A percentile compares a stretch with the other conserved stretches of the same genome.
These are phyloP conservation scores for Theileria sp. DNA, from an alignment of 169 alveolate genomes.

Conservation along the genomic window DNA sequence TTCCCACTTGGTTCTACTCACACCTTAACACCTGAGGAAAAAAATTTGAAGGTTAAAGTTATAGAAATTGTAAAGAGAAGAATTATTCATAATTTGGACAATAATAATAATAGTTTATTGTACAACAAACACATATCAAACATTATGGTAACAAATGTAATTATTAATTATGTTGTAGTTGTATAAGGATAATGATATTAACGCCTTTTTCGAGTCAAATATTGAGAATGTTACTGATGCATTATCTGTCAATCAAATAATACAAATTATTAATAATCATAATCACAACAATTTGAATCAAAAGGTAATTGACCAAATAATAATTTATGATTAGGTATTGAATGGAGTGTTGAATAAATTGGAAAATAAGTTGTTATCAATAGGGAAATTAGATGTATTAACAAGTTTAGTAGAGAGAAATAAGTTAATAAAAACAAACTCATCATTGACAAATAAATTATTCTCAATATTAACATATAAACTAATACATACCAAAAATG, in stretches of 20 bases:
- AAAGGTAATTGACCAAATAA: background rate
- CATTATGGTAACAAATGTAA: background rate
- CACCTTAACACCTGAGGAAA: background rate
- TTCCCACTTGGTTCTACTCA: background rate
- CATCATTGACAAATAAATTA: background rate
- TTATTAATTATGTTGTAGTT: background rate
- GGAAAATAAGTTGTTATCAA: background rate
- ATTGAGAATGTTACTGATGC: background rate
- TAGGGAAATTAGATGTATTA: background rate
- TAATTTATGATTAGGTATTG: background rate
- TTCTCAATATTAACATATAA: background rate
- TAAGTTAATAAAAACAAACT: background rate
- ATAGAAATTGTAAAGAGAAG: background rate
- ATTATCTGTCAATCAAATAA: background rate
- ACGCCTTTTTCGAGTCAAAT: background rate
- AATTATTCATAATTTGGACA: background rate
- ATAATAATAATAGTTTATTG: background rate
- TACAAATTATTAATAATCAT: background rate
- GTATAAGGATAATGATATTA: conserved; percentile 1
- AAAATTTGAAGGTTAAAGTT: background rate
- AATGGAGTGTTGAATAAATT: background rate
- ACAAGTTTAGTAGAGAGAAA: background rate
- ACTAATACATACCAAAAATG: background rate
- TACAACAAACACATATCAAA: background rate
- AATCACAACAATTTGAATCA: background rate